These are phyloP conservation scores for Phytomonas francai DNA, from an alignment of 208 protist genomes.

Conservation along the genomic window DNA sequence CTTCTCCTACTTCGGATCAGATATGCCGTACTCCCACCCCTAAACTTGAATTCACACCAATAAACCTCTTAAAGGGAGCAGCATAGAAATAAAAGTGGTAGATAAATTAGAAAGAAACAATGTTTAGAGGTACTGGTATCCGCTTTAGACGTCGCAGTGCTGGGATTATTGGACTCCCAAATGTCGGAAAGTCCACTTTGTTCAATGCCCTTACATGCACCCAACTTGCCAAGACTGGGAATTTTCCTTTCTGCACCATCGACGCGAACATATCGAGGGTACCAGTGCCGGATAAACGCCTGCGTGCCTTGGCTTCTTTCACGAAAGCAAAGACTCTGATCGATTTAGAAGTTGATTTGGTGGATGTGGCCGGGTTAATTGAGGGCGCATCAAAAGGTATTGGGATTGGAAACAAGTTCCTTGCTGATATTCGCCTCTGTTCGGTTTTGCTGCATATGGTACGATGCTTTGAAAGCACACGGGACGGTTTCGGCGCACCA, in stretches of 20 bases:
- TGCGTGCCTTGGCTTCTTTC: constrained; percentile 62
- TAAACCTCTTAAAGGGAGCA: not conserved
- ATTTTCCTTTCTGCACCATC: constrained; percentile 92
- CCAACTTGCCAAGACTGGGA: constrained; percentile 84
- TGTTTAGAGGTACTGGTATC: not conserved
- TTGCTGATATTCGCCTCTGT: constrained; percentile 78
- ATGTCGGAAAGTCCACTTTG: constrained; percentile 90
- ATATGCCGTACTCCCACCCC: not conserved
- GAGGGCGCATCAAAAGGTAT: constrained; percentile 77
- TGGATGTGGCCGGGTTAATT: constrained; percentile 87
- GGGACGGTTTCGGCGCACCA: constrained; percentile 73
- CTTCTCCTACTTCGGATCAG: not conserved
- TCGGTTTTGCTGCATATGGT: constrained; percentile 81
- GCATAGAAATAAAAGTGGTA: not conserved
- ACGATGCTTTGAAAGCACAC: constrained; percentile 80
- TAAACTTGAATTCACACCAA: not conserved
- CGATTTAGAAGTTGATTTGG: constrained; percentile 77
- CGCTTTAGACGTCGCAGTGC: constrained; percentile 42
- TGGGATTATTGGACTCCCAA: constrained; percentile 86
- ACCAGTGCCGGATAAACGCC: constrained; percentile 64
- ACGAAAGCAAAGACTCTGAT: constrained; percentile 54
- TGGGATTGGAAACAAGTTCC: constrained; percentile 85
- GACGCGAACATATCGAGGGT: constrained; percentile 82
- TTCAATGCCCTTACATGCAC: constrained; percentile 91
- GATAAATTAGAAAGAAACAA: not conserved